Evolutionary conservation across 139 green algal genomes (phyloP), one percentile per base, ranked within the genome.

Genomic region (Limnomonas spitsbergensis): DNA sequence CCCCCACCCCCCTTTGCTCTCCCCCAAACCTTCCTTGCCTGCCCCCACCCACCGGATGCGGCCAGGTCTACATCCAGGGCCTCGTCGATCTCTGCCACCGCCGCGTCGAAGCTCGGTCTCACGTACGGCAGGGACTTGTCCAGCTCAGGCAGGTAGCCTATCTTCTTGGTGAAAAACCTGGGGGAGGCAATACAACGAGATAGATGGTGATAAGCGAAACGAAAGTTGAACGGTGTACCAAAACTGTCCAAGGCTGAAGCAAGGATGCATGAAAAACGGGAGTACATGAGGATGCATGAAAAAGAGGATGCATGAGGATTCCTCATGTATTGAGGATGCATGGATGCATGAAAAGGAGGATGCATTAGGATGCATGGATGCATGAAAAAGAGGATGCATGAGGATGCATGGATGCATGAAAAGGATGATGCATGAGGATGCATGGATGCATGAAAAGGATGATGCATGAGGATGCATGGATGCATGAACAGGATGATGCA

Each of bases 131-230:
- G 78, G 9, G 56, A 53, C 0, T 73, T 76, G 84, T 95, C 90
- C 6, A 80, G 36, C 29, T 88, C 69, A 4, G 81, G 73, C 31
- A 84, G 61, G 61, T 86, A 91, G 2, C 91, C 87, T 32, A 95
- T 86, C 84, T 94, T 95, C 79, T 91, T 94, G 69, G 35, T 81
- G 84, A 93, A 92, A 72, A 91, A 95, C 31, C 82, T 89, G 80
- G 34, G n/a, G 69, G 35, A 31, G 4, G 20, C 34, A 70, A 29
- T 29, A 4, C 31, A 26, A n/a, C 31, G 61, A 37, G 47, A 61
- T 61, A 24, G 47, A n/a, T 14, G 14, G 47, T 14, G 47, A 24
- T 61, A 61, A 24, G 47, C 24, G 47, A 24, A n/a, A n/a, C 24
- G 47, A 24, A n/a, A 24, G 47, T 61, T 14, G 47, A 61, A n/a